phyloP scores from a whole-genome alignment of 768 basidiomycete genomes.

The Chalciporus sphaerocephalus region DNA sequence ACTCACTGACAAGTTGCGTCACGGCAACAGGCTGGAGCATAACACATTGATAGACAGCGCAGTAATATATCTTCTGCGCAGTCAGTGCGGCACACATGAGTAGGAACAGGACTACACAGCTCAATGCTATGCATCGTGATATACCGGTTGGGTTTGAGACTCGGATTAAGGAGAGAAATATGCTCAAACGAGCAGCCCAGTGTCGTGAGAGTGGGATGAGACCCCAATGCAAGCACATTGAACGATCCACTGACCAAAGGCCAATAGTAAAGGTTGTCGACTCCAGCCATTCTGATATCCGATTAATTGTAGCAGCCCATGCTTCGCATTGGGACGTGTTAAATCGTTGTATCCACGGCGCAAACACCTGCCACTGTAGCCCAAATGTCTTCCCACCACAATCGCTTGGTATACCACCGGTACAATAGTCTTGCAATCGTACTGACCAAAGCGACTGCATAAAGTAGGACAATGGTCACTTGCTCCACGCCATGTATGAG shows the following conservation, averaged over 20 bases:
- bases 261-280: conserved; percentile 1
- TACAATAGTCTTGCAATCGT: conserved; percentile 4
- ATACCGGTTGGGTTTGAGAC: conserved; percentile 3
- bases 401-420: conserved; percentile 4
- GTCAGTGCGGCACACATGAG: neutral
- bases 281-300: neutral
- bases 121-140: neutral
- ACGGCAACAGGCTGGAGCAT: neutral
- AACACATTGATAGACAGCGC: neutral
- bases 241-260: conserved; percentile 2
- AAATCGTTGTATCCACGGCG: neutral
- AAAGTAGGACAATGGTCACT: neutral
- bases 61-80: conserved; percentile 3
- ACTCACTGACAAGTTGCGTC: conserved; percentile 7
- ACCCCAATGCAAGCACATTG: neutral
- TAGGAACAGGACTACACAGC: neutral
- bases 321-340: neutral
- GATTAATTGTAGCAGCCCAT: neutral
- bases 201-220: neutral
- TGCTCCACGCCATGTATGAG: neutral
- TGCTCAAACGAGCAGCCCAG: conserved; percentile 8
- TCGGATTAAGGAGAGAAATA: conserved; percentile 10
- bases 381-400: conserved; percentile 14
- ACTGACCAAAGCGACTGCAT: conserved; percentile 1
- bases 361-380: conserved; percentile 1